Base-by-base conservation (phyloP, 2,329 filamentous ascomycete species). In the Aspergillus persii region DNA sequence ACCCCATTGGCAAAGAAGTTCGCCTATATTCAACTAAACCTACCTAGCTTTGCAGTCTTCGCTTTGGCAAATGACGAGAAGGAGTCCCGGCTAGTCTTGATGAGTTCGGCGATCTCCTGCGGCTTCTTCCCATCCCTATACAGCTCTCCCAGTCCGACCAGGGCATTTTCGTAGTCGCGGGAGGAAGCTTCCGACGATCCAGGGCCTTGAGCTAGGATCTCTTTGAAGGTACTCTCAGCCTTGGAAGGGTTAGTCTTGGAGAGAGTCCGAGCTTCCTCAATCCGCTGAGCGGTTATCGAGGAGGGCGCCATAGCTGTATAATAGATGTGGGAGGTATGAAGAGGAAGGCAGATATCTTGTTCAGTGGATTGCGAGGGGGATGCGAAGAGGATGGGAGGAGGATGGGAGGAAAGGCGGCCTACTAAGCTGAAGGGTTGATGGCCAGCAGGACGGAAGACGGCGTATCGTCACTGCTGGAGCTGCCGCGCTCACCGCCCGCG, bases 51-150 rank as follows among this genome's bases (percentile, higher is more conserved):
- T 58, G 95, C 91, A 33, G 95, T 98, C 86, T 99, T 99, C 63
- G 96, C 95, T 83, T 98, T 97, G 66, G 95, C 95, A 77, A 99
- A 98, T 64, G 91, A 95, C 59, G 94, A 97, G 66, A 99, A 87
- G 49, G 95, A 90, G 66, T 90, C 90, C 73, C 94, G 87, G 77
- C 92, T 96, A 76, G 91, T 91, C 73, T 89, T 93, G 70, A 99
- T 89, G 66, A 99, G 85, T 70, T 92, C 88, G 63, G 96, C 91
- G 61, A 99, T 87, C 71, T 96, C 91, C 73, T 95, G 83, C 69
- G 89, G 83, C 76, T 90, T 91, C 79, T 89, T 92, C 63, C 68
- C 70, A 78, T 97, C 92, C 68, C 92, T 86, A 78, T 97, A 97
- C 66, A 98, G 84, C 84, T 96, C 90, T 70, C 95, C 95, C 73